Evolutionary conservation across 257 asterid species (phyloP), one percentile per base, ranked within the genome.

Genomic region (Lithospermum erythrorhizon): DNA sequence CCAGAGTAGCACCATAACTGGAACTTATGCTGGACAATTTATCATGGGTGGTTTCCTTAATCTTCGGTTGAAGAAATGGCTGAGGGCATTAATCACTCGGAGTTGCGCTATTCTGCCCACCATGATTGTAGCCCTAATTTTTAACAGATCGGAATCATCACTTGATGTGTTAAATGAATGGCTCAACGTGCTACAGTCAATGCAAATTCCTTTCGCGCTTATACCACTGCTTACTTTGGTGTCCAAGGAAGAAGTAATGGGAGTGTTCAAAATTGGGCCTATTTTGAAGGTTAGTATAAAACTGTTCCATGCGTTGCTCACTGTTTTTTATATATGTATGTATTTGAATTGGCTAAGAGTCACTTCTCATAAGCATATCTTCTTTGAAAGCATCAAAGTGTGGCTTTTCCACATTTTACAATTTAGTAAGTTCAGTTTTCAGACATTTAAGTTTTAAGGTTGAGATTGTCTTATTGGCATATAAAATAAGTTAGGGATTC

Each of bases 41-140:
- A 89, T 93, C 65, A 93, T 93, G 97, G 99, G 99, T 27, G 99
- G 99, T 60, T 93, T 93, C 79, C 87, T 93, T 21, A 83, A 93
- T 70, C 90, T 93, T 57, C 87, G 89, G 27, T 65, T 89, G 61
- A 93, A 84, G 85, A 93, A 93, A 80, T 93, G 96, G 61, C 65
- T 89, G 48, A 78, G 99, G 80, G 95, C 97, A 0, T 72, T 93
- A 68, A 86, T 93, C 52, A 93, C 99, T 30, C 75, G 99, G 65
- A 89, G 97, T 71, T 93, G 97, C 79, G 97, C 99, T 59, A 93
- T 93, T 77, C 18, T 89, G 57, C 99, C 99, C 3, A 93, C 99
- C 56, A 83, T 93, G 47, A 53, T 86, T 19, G 96, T 93, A n/a
- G 97, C 99, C 1, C 70, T 93, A 70, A 65, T 89, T 66, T 93